Evolutionary conservation across 2,329 filamentous ascomycete species (phyloP), one percentile per base, ranked within the genome.

Genomic region (Diplodia mutila): DNA sequence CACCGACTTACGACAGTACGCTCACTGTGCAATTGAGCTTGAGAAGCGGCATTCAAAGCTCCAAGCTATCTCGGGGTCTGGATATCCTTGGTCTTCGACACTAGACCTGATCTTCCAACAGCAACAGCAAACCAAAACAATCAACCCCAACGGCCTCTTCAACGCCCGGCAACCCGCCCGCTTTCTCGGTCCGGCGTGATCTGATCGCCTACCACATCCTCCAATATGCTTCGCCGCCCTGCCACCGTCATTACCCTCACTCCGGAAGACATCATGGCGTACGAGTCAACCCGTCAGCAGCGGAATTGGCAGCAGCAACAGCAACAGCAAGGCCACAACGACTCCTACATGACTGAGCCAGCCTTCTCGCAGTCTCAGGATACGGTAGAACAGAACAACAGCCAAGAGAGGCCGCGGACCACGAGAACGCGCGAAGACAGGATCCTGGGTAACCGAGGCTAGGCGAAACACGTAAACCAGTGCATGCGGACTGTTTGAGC

Each of bases 171-270:
- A n/a, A n/a, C n/a, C n/a, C 25, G 25, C 57, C n/a, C 34, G 37
- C n/a, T 14, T 12, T 18, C 27, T 32, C 42, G 25, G 27, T 21
- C 29, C 18, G 12, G 18, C 59, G 52, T 11, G 32, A 51, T 23
- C 21, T 25, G 23, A 53, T 55, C 59, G 51, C 42, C 29, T 29
- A 3, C 54, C 49, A 37, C 34, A 46, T 46, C 69, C 78, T 46
- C 46, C 69, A 78, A 42, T 8, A 89, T 91, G 88, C 87, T 91
- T 72, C 87, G 89, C 72, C 87, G 90, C 54, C 85, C 87, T 18
- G 85, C 90, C 12, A 93, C 90, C 55, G 86, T 86, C 16, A 86
- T 93, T 70, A 82, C 85, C 66, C 85, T 92, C 70, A 92, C 90
- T 2, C 83, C 87, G 57, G 88, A 91, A 74, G 90, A 93, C 77